Conservation (phyloP, 169 alveolate genomes). For the Cystoisospora suis region DNA sequence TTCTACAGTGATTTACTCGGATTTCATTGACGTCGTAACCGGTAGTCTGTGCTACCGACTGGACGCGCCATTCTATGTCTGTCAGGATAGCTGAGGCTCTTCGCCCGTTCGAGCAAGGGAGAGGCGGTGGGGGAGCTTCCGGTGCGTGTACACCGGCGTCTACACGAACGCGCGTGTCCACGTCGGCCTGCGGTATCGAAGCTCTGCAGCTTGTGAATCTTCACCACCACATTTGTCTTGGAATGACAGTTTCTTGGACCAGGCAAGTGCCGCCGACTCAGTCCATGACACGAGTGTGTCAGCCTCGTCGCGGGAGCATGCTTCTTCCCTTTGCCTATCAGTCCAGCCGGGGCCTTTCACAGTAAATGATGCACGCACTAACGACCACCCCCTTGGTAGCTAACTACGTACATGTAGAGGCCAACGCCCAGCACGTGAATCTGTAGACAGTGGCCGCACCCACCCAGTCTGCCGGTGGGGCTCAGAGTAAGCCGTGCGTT, state of each 20-base stretch:
- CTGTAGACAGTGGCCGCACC: too few species aligned
- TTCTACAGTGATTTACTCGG: too few species aligned
- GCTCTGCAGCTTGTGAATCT: constrained; percentile 30
- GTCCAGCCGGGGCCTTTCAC: too few species aligned
- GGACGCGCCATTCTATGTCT: too few species aligned
- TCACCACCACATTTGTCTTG: constrained; percentile 25
- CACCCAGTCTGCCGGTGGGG: too few species aligned
- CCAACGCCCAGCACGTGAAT: too few species aligned
- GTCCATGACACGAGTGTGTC: neutral
- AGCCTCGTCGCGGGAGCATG: neutral
- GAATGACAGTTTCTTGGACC: constrained; percentile 12
- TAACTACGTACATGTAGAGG: too few species aligned
- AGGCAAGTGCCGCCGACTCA: neutral
- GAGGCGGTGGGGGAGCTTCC: neutral
- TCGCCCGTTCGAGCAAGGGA: constrained; percentile 27
- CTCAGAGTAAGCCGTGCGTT: too few species aligned
- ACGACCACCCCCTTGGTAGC: too few species aligned
- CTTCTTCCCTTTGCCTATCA: neutral
- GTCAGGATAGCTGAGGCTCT: constrained; percentile 8
- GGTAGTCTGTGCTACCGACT: too few species aligned
- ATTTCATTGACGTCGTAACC: too few species aligned
- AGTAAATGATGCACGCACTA: too few species aligned
- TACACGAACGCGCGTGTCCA: neutral
- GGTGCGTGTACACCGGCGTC: constrained; percentile 18
- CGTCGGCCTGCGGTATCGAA: constrained; percentile 2